Base-by-base conservation (phyloP, 495 filamentous ascomycete genomes). In the Aspergillus cristatus region DNA sequence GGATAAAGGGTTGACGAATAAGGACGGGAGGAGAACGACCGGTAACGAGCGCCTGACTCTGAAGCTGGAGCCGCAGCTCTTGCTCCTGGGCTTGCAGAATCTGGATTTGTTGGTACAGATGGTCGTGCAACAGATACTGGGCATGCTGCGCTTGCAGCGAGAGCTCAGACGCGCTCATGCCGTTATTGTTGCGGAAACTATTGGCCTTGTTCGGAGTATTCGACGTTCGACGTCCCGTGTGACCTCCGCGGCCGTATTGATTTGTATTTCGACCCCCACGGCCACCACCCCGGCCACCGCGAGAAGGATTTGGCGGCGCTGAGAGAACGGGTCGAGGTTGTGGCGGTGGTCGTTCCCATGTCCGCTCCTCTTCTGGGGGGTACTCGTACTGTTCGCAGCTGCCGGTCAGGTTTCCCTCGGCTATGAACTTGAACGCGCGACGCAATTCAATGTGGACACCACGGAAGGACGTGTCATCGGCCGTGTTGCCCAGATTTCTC, bases 401-500 rank as follows among this genome's bases (percentile, higher is more conserved):
- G 38, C 81, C 75, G 3, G 74, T 76, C 24, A 97, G 67, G 48
- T 88, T 80, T 7, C 72, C 83, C 28, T 86, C 71, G 3, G 83
- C 71, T 14, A 93, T 70, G 32, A 83, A 62, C 40, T 84, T 79
- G 58, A 94, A 96, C 1, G 91, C 93, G 48, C 84, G 74, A 47
- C 93, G 77, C 30, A 98, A 60, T 58, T 98, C 91, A 34, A 84
- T 55, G 60, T 97, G 93, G 14, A 98, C 72, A 2, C 91, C 91
- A 34, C 82, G 73, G 53, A 94, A 93, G 1, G 91, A 91, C 2
- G 79, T 88, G 54, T 94, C 89, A 50, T 98, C 91, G 7, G 91
- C 91, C 14, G 91, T 96, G 49, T 97, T 97, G 0, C 89, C 91
- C 34, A 98, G 69, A 57, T 98, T 98, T n/a, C 93, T 74, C n/a